Evolutionary conservation across 805 yeast genomes (phyloP).

Genomic region (Sugiyamaella lignohabitans): DNA sequence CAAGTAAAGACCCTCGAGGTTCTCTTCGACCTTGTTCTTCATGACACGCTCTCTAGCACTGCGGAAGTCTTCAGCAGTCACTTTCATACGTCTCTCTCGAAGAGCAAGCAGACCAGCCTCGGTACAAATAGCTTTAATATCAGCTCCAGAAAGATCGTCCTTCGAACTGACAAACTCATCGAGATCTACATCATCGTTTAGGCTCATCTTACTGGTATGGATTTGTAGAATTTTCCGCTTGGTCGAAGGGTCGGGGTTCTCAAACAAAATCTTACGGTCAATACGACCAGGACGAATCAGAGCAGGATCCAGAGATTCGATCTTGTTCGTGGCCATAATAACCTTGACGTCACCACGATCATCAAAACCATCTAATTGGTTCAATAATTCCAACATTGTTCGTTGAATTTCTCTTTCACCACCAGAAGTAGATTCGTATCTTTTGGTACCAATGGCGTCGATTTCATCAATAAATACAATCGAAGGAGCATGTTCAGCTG

Average conservation of each 20-base stretch:
- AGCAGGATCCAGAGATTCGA: slow-evolving; percentile 93
- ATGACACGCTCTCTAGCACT: slow-evolving; percentile 90
- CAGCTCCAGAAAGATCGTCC: slow-evolving; percentile 96
- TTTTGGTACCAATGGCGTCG: slow-evolving; percentile 98
- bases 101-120: slow-evolving; percentile 95
- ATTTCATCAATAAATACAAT: slow-evolving; percentile 97
- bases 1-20: slow-evolving; percentile 86
- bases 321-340: slow-evolving; percentile 95
- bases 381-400: slow-evolving; percentile 92
- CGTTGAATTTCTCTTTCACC: slow-evolving; percentile 97
- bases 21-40: slow-evolving; percentile 95
- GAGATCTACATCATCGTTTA: slow-evolving; percentile 79
- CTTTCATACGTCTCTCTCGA: slow-evolving; percentile 97
- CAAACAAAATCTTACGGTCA: slow-evolving; percentile 91
- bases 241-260: slow-evolving; percentile 89
- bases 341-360: slow-evolving; percentile 97
- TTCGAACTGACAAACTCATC: slow-evolving; percentile 84
- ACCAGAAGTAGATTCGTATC: slow-evolving; percentile 85
- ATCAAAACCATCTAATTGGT: slow-evolving; percentile 95
- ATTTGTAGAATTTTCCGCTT: slow-evolving; percentile 88
- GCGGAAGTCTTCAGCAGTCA: slow-evolving; percentile 86
- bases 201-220: slow-evolving; percentile 89
- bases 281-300: slow-evolving; percentile 95
- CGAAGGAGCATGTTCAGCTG: slow-evolving; percentile 96
- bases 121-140: slow-evolving; percentile 94